These are phyloP conservation scores for Ceratocystis papillata DNA, from an alignment of 2,329 filamentous ascomycete genomes.

Conservation along the genomic window DNA sequence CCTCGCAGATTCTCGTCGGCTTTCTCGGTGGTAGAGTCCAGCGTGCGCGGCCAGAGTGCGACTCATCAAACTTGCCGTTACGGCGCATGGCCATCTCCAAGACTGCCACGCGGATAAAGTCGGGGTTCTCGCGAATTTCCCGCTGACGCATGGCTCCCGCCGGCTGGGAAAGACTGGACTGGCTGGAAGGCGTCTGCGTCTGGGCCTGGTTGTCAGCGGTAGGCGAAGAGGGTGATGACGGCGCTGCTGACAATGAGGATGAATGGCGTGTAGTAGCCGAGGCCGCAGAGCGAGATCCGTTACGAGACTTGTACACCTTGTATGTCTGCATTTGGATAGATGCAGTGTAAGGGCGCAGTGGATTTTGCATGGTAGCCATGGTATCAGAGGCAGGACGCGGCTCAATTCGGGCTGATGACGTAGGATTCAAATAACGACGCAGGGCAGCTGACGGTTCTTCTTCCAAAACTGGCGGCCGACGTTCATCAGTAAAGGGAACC, in stretches of 20 bases:
- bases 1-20: conserved; percentile 44
- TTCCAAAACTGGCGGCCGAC: conserved; percentile 49
- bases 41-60: conserved; percentile 54
- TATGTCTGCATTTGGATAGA: conserved; percentile 66
- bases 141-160: conserved; percentile 47
- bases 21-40: conserved; percentile 59
- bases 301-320: conserved; percentile 44
- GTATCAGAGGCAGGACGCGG: conserved; percentile 26
- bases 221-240: conserved; percentile 23
- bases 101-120: conserved; percentile 60
- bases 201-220: conserved; percentile 26
- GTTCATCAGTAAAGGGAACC: conserved; percentile 57
- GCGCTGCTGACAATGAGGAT: conserved; percentile 30
- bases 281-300: conserved; percentile 29
- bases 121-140: conserved; percentile 58
- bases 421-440: conserved; percentile 57
- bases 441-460: conserved; percentile 56
- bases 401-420: conserved; percentile 27
- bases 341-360: conserved; percentile 43
- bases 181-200: conserved; percentile 30
- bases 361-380: conserved; percentile 26
- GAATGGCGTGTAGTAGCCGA: conserved; percentile 30
- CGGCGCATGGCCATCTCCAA: conserved; percentile 64
- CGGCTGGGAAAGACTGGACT: conserved; percentile 32
- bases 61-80: conserved; percentile 54